Evolutionary conservation across 1,284 basidiomycete genomes (phyloP).

Genomic region (Fomitopsis schrenkii): DNA sequence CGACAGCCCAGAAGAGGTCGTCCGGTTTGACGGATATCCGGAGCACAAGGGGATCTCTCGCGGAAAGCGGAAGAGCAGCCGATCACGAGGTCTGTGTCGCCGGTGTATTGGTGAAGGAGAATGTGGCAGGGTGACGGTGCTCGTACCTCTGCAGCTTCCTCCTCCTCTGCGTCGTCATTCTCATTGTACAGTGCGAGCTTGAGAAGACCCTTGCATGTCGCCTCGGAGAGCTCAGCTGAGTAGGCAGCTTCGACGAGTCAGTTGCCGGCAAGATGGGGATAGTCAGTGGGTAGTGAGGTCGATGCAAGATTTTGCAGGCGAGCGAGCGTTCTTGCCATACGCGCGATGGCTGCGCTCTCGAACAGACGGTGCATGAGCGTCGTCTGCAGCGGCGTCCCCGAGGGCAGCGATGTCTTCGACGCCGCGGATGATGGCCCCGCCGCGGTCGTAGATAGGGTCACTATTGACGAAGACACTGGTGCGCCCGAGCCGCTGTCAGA

Average conservation of each 20-base stretch:
- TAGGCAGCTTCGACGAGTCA: constrained; percentile 80
- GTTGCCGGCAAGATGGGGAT: constrained; percentile 80
- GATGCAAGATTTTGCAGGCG: constrained; percentile 79
- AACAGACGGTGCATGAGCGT: constrained; percentile 92
- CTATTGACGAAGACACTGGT: constrained; percentile 53
- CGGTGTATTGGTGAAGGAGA: constrained; percentile 93
- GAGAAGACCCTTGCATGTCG: constrained; percentile 65
- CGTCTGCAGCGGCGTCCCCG: constrained; percentile 32
- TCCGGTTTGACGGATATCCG: constrained; percentile 82
- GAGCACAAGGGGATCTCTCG: constrained; percentile 79
- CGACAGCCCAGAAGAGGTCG: constrained; percentile 91
- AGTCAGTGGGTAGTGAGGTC: constrained; percentile 94
- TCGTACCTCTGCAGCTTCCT: constrained; percentile 34
- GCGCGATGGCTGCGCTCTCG: constrained; percentile 24
- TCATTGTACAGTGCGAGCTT: constrained; percentile 74
- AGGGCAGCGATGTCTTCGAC: constrained; percentile 24
- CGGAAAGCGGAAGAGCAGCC: constrained; percentile 85
- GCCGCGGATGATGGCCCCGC: constrained; percentile 13
- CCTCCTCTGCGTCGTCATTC: constrained; percentile 48
- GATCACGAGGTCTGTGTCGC: constrained; percentile 92
- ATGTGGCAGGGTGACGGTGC: constrained; percentile 89
- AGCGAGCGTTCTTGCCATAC: constrained; percentile 51
- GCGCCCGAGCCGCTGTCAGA: neutral
- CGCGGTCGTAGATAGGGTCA: constrained; percentile 41
- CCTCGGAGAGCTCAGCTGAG: constrained; percentile 59